A percentile compares a stretch with the other conserved stretches of the same genome.
Conservation (phyloP, 192 early-diverging fungal genomes). For the Lobosporangium transversale region DNA sequence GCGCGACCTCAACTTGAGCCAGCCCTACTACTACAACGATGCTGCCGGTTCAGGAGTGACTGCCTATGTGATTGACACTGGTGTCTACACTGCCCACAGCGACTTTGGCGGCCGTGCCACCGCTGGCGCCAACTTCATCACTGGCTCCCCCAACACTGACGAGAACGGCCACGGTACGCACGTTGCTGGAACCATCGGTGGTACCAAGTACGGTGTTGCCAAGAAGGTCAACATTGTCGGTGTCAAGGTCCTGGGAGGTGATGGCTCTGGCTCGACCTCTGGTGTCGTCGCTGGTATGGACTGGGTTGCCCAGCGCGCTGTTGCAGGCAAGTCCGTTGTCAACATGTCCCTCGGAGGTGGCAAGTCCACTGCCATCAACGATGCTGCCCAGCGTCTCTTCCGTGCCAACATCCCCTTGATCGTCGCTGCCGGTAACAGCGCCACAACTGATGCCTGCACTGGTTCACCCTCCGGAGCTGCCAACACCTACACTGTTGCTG, state of each 20-base stretch:
- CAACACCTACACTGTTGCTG: slow-evolving; percentile 56
- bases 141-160: slow-evolving; percentile 37
- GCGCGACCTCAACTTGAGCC: slow-evolving; percentile 51
- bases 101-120: slow-evolving; percentile 62
- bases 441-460: slow-evolving; percentile 61
- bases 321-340: slow-evolving; percentile 7
- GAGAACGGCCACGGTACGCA: slow-evolving; percentile 66
- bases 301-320: not conserved
- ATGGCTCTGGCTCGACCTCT: slow-evolving; percentile 58
- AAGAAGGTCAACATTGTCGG: slow-evolving; percentile 66
- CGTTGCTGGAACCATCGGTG: slow-evolving; percentile 62
- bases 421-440: slow-evolving; percentile 69
- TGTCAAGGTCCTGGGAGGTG: slow-evolving; percentile 66
- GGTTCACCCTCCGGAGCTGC: slow-evolving; percentile 56
- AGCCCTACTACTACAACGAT: slow-evolving; percentile 36
- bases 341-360: slow-evolving; percentile 9
- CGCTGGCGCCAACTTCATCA: slow-evolving; percentile 51
- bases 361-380: slow-evolving; percentile 54
- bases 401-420: slow-evolving; percentile 61
- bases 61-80: slow-evolving; percentile 56
- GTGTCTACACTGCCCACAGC: slow-evolving; percentile 24
- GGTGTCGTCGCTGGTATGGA: slow-evolving; percentile 8
- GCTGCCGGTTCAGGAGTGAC: slow-evolving; percentile 44
- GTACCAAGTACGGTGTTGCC: slow-evolving; percentile 69
- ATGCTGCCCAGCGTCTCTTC: slow-evolving; percentile 54